phyloP scores from a whole-genome alignment of 768 basidiomycete species.

The Trametes elegans region DNA sequence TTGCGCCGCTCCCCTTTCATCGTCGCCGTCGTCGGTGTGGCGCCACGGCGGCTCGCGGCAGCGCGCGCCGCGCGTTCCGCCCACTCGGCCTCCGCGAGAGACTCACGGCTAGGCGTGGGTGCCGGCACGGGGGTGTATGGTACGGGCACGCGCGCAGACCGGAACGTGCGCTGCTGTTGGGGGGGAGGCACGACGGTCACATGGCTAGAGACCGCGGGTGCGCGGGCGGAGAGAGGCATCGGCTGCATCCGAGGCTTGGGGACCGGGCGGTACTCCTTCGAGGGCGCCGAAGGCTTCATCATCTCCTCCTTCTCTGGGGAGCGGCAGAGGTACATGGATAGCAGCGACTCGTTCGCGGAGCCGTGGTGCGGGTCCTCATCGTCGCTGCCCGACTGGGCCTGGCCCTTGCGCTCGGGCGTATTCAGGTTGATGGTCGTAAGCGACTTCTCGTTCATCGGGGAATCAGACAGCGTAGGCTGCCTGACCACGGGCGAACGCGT shows the following conservation, averaged over 20 bases:
- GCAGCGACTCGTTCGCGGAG: slow-evolving; percentile 24
- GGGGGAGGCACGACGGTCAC: slow-evolving; percentile 13
- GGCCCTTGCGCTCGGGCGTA: slow-evolving; percentile 14
- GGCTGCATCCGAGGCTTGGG: slow-evolving; percentile 14
- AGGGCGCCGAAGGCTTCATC: slow-evolving; percentile 19
- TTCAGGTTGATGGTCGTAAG: slow-evolving; percentile 23
- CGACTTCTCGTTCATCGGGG: slow-evolving; percentile 5
- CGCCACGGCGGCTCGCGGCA: slow-evolving; percentile 20
- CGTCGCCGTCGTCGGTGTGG: slow-evolving; percentile 8
- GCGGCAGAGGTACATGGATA: slow-evolving; percentile 30
- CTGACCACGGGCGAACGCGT: slow-evolving; percentile 22
- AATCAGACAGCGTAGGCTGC: slow-evolving; percentile 17
- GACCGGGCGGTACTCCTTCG: slow-evolving; percentile 11
- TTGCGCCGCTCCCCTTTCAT: slow-evolving; percentile 21
- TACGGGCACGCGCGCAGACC: slow-evolving; percentile 16
- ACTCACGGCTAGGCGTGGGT: slow-evolving; percentile 10
- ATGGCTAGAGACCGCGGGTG: slow-evolving; percentile 14
- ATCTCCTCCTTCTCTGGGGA: slow-evolving; percentile 9
- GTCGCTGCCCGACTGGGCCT: neutral
- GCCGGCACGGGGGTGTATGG: slow-evolving; percentile 7
- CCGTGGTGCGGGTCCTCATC: slow-evolving; percentile 6
- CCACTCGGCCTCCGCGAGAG: slow-evolving; percentile 20
- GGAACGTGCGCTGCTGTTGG: slow-evolving; percentile 1
- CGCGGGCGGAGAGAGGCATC: slow-evolving; percentile 20
- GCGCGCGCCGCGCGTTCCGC: slow-evolving; percentile 18